phyloP scores from a whole-genome alignment of 148 eudicot species.

The Agrostemma githago region DNA sequence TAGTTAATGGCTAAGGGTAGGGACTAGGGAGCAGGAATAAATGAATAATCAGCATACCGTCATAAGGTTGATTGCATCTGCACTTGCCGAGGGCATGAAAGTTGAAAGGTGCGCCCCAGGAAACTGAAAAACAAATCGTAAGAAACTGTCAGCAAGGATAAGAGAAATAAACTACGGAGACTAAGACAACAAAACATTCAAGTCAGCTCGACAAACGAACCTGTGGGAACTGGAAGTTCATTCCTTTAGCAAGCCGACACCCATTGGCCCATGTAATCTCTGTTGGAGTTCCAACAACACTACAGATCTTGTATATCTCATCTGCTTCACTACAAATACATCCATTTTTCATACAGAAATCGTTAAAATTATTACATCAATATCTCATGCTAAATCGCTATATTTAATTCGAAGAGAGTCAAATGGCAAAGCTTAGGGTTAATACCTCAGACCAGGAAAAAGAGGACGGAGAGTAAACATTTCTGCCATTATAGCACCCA shows the following conservation, averaged over 20 bases:
- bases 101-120: constrained; percentile 62
- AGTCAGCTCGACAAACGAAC: constrained; percentile 25
- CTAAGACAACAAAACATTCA: background rate
- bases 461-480: constrained; percentile 79
- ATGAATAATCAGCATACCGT: constrained; percentile 20
- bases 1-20: background rate
- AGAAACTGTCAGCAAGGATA: constrained; percentile 2
- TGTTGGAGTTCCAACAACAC: constrained; percentile 73
- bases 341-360: background rate
- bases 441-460: constrained; percentile 83
- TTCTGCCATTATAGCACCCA: constrained; percentile 99
- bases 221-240: constrained; percentile 86
- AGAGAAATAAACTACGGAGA: background rate
- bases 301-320: constrained; percentile 86
- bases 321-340: constrained; percentile 65
- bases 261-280: constrained; percentile 67
- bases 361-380: background rate
- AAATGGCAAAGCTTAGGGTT: background rate
- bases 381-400: background rate
- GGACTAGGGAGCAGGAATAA: background rate
- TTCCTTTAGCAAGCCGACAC: constrained; percentile 55
- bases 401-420: background rate
- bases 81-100: constrained; percentile 69
- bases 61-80: constrained; percentile 66
- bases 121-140: constrained; percentile 35